Evolutionary conservation across 306 rosid genomes (phyloP), one percentile per base, ranked within the genome.

Genomic region (Castanopsis chinensis): DNA sequence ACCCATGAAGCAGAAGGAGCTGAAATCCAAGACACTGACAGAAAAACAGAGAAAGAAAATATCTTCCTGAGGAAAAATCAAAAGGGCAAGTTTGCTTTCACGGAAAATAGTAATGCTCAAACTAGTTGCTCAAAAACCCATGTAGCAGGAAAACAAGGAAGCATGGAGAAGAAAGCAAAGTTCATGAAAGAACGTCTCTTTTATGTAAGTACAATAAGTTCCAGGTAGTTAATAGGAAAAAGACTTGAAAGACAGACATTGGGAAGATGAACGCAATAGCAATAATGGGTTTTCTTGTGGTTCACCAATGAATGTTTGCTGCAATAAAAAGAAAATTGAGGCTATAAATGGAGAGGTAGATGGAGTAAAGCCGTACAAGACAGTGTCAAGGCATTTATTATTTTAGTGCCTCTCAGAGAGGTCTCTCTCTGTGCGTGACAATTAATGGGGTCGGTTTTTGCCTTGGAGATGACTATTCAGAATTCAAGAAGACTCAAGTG

Each of bases 331-430:
- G 23, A 30, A 65, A 33, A 35, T 69, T 28, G 73, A 41, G 19
- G 37, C 52, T 45, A 27, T 67, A 74, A 30, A 73, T 69, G 77
- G 83, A 58, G 85, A 58, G 86, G 82, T 86, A 6, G 90, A 84
- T 85, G 93, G 35, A 85, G 59, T 45, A 81, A 79, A 59, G 57
- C 58, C 74, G 80, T 75, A 73, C 73, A 60, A 55, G 74, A 69
- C 74, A 83, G 71, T 49, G 78, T 64, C 35, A 77, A 61, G 79
- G 82, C 87, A 86, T 41, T 41, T 7, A 41, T 41, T 8, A 84
- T 85, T 25, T 25, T 82, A 83, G 7, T 81, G 37, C 78, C 21
- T 13, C 33, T 17, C 72, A 28, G 60, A 61, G 79, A 64, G 6
- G 75, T 69, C 52, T 19, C 6, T 8, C 10, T 2, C 10, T 2